phyloP scores from a whole-genome alignment of 176 grass and related monocot genomes.

The Tuctoria greenei region DNA sequence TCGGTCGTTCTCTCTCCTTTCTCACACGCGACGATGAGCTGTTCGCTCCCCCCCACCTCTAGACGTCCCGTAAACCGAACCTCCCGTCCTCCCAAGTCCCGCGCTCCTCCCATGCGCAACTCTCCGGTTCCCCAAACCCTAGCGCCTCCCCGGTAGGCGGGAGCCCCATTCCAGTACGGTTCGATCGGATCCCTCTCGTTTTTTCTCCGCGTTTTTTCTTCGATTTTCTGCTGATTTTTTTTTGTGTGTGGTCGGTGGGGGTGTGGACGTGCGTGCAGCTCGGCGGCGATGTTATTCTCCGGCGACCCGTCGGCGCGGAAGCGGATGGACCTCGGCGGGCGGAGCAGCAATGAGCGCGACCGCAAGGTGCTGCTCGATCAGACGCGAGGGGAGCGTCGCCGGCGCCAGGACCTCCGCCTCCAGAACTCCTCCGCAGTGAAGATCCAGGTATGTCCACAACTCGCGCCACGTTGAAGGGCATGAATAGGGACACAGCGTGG shows the following conservation, averaged over 20 bases:
- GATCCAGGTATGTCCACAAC: slow-evolving; percentile 76
- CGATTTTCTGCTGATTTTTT: slow-evolving; percentile 18
- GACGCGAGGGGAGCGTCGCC: slow-evolving; percentile 78
- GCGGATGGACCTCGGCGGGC: slow-evolving; percentile 88
- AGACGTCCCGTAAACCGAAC: no score
- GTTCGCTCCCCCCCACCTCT: no score
- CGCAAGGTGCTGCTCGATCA: slow-evolving; percentile 84
- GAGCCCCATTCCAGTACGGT: slow-evolving; percentile 15
- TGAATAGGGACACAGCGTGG: neutral
- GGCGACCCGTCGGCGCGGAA: slow-evolving; percentile 77
- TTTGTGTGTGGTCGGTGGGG: slow-evolving; percentile 14
- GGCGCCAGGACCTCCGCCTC: slow-evolving; percentile 53
- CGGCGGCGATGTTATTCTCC: slow-evolving; percentile 75
- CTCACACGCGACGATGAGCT: no score
- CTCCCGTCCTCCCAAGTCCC: no score
- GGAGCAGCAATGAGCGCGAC: slow-evolving; percentile 93
- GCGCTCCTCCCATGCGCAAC: neutral
- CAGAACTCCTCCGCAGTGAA: slow-evolving; percentile 75
- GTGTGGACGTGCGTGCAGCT: neutral
- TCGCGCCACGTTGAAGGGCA: neutral
- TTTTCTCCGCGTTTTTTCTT: neutral
- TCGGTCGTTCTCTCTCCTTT: no score
- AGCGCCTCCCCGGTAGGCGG: slow-evolving; percentile 20
- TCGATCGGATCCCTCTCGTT: slow-evolving; percentile 10
- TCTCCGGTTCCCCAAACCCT: slow-evolving; percentile 29